Evolutionary conservation across 306 rosid genomes (phyloP).

Genomic region (cucumber (Cucumis sativus)): Cucumber_9930_V3 NC_026655.2:23144501-23145000

Average conservation of each 20-base stretch:
- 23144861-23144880: slow-evolving; percentile 82
- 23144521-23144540: slow-evolving; percentile 75
- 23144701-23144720: neutral
- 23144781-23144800: slow-evolving; percentile 55
- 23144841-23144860: slow-evolving; percentile 71
- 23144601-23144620: slow-evolving; percentile 52
- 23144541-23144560: slow-evolving; percentile 53
- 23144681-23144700: slow-evolving; percentile 54
- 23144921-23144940: slow-evolving; percentile 64
- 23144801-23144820: slow-evolving; percentile 66
- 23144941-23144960: slow-evolving; percentile 65
- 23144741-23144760: slow-evolving; percentile 3
- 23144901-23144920: slow-evolving; percentile 84
- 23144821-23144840: slow-evolving; percentile 89
- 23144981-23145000: neutral
- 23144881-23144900: slow-evolving; percentile 94
- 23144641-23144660: slow-evolving; percentile 35
- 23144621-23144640: slow-evolving; percentile 48
- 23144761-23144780: slow-evolving; percentile 46
- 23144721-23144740: neutral
- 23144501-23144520: slow-evolving; percentile 61
- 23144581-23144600: slow-evolving; percentile 77
- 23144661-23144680: slow-evolving; percentile 40
- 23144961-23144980: slow-evolving; percentile 73
- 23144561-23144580: slow-evolving; percentile 46